Conservation (phyloP, 306 rosid genomes). For the Vigna reflexopilosa region DNA sequence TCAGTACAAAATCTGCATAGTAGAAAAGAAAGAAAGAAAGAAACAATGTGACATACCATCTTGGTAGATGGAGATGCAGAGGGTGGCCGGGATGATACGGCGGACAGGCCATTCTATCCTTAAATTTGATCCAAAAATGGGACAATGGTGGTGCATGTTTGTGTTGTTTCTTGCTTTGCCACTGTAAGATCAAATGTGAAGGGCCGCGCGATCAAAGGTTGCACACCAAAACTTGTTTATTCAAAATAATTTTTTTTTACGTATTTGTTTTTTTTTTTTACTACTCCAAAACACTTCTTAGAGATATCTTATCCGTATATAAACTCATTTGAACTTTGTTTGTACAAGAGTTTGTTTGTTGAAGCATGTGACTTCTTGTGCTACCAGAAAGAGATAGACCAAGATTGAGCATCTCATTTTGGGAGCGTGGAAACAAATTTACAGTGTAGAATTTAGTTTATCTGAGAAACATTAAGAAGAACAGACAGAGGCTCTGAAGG, state of each 20-base stretch:
- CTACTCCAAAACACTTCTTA: too few species aligned
- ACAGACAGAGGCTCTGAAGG: not conserved
- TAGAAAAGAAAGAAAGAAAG: not conserved
- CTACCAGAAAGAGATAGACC: conserved; percentile 28
- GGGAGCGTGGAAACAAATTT: not conserved
- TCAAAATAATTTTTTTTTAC: too few species aligned
- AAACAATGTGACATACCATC: not conserved
- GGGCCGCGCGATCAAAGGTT: too few species aligned
- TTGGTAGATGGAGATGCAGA: conserved; percentile 31
- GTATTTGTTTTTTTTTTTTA: too few species aligned
- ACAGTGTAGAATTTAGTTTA: conserved; percentile 33
- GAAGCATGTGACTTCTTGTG: conserved; percentile 42
- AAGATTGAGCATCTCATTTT: conserved; percentile 40
- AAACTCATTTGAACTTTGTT: too few species aligned
- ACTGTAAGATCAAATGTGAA: too few species aligned
- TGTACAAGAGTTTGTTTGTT: too few species aligned
- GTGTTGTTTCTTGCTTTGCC: too few species aligned
- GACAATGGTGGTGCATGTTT: conserved; percentile 8
- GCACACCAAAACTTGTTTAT: too few species aligned
- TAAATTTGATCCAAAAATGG: conserved; percentile 32
- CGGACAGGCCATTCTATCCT: not conserved
- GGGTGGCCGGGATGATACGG: not conserved
- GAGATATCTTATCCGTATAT: too few species aligned
- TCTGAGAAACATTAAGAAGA: not conserved
- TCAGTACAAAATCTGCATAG: not conserved